Conservation (phyloP, 371 early-diverging fungal species). For the Nematocida sp. region DNA sequence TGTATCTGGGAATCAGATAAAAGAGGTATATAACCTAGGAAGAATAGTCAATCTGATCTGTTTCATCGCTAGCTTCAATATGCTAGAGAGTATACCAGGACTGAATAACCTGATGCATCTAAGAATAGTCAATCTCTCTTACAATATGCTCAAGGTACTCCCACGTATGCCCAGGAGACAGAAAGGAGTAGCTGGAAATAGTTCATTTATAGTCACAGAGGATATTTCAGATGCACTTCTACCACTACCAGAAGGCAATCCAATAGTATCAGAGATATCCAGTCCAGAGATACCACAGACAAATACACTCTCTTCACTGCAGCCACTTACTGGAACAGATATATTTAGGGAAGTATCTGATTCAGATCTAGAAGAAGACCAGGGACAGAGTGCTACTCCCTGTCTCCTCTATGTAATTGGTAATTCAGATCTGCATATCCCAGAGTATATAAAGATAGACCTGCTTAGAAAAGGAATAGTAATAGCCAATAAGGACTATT, state of each 20-base stretch:
- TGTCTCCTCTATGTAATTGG: not conserved
- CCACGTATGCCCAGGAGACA: slow-evolving; percentile 1
- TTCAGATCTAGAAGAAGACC: too few relatives aligned
- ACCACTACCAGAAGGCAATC: too few relatives aligned
- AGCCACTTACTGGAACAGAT: too few relatives aligned
- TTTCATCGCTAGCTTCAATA: slow-evolving; percentile 42
- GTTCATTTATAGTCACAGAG: too few relatives aligned
- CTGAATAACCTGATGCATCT: slow-evolving; percentile 2
- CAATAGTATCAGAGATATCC: not conserved
- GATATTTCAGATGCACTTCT: too few relatives aligned
- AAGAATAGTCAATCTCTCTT: slow-evolving; percentile 12
- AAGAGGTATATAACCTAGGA: slow-evolving; percentile 29
- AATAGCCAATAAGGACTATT: not conserved
- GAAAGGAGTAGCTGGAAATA: too few relatives aligned
- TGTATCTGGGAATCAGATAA: slow-evolving; percentile 42
- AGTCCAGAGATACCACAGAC: not conserved
- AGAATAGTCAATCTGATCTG: slow-evolving; percentile 5
- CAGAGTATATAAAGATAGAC: not conserved
- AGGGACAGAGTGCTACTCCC: not conserved
- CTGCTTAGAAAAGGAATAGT: not conserved
- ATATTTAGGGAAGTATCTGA: too few relatives aligned
- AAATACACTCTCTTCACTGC: not conserved
- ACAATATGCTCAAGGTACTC: slow-evolving; percentile 24
- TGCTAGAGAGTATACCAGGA: slow-evolving; percentile 28
- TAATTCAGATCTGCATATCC: not conserved